phyloP scores from a whole-genome alignment of 139 green algal genomes.

The Cymbomonas tetramitiformis region DNA sequence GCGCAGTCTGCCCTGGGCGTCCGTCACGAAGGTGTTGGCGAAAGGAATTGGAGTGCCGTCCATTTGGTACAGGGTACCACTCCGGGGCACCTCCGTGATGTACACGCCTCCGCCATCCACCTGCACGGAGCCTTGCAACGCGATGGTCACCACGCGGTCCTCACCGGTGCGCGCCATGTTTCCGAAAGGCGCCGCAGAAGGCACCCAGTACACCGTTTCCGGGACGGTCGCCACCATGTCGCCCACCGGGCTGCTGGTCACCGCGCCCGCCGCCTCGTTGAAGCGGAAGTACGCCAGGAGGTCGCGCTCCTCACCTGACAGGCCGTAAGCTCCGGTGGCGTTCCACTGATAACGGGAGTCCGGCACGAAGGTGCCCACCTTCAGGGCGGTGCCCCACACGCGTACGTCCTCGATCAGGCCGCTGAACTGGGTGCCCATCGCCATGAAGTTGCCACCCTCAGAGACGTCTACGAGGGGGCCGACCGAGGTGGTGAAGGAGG shows the following conservation, averaged over 20 bases:
- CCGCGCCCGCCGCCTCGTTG: slow-evolving; percentile 4
- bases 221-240: neutral
- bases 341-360: slow-evolving; percentile 10
- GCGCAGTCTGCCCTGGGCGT: neutral
- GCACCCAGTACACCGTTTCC: neutral
- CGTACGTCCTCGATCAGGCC: slow-evolving; percentile 9
- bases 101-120: neutral
- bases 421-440: slow-evolving; percentile 1
- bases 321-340: neutral
- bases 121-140: too few species aligned
- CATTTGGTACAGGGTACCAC: neutral
- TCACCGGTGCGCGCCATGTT: neutral
- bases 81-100: slow-evolving; percentile 5
- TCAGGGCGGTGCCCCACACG: slow-evolving; percentile 4
- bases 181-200: slow-evolving; percentile 3
- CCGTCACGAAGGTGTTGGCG: neutral
- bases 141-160: slow-evolving; percentile 1
- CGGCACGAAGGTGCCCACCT: too few species aligned
- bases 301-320: neutral
- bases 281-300: slow-evolving; percentile 11
- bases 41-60: neutral
- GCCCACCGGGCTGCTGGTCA: slow-evolving; percentile 1
- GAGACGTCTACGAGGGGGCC: neutral
- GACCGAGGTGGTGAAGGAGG: slow-evolving; percentile 1
- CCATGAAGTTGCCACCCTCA: neutral